Evolutionary conservation across 768 basidiomycete genomes (phyloP), one percentile per base, ranked within the genome.

Genomic region (Calocera cornea): DNA sequence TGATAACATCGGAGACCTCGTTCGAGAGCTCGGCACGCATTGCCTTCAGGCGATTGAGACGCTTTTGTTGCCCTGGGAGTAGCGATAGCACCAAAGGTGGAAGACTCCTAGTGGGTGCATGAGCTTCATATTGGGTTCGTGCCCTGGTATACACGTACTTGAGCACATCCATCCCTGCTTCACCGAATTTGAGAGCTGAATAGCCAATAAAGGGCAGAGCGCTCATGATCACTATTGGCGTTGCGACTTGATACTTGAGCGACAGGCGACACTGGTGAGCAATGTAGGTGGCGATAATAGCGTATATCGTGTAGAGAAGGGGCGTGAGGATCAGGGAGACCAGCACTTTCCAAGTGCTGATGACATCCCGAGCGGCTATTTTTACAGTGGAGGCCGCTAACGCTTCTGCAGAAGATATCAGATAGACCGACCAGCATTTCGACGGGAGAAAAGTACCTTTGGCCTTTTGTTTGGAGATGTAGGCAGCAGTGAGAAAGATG

Each of bases 341-440:
- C 34, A 98, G 83, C 40, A 98, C 86, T 76, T 98, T 98, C 95
- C 95, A 98, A 2, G 94, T 94, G 0, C 92, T 94, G 19, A 98
- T 80, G 19, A 97, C 95, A 72, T 98, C 95, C 40, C 91, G 84
- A n/a, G 87, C 95, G 22, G 91, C 91, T 64, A 98, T 86, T 78
- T 98, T 98, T 75, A 98, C 95, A 2, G 85, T 86, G 7, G 95
- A 97, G 1, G 89, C 93, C 34, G 95, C 95, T 68, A 98, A 87
- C 5, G 95, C 95, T 83, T 94, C 95, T 97, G 76, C 54, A 17
- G 38, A 67, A 2, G 34, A 24, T 27, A 29, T 40, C 17, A 36
- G 34, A n/a, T 11, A 31, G n/a, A 27, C 3, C 2, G 17, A 41
- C 0, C 0, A 2, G 34, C 10, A 47, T 49, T 11, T 1, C 3